A percentile compares a stretch with the other conserved stretches of the same genome.
phyloP scores from a whole-genome alignment of 345 rosid genomes.

The Alliaria petiolata region DNA sequence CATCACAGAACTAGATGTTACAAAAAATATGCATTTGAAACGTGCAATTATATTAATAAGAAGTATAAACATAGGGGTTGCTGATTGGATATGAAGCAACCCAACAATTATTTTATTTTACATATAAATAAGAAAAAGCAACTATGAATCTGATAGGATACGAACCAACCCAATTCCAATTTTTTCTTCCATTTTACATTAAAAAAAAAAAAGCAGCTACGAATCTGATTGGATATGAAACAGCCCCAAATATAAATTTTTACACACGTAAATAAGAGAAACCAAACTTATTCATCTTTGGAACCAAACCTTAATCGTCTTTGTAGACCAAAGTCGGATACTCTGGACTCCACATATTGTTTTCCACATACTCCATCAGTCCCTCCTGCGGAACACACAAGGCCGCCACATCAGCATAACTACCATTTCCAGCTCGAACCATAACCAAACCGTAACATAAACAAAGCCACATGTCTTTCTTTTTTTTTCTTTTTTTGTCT shows the following conservation, averaged over 20 bases:
- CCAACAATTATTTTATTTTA: neutral
- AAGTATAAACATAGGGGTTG: neutral
- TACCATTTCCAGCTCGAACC: no score
- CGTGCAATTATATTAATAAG: no score
- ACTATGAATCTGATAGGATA: neutral
- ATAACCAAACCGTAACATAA: no score
- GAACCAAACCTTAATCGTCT: neutral
- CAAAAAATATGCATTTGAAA: no score
- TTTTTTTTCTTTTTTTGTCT: no score
- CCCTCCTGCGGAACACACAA: conserved; percentile 50
- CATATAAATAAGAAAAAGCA: neutral
- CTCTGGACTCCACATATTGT: conserved; percentile 91
- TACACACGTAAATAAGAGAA: conserved; percentile 4
- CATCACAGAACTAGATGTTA: no score
- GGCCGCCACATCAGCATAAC: no score
- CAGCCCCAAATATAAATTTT: neutral
- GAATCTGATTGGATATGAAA: neutral
- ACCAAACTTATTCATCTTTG: neutral
- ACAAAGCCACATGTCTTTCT: no score
- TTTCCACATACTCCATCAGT: conserved; percentile 56
- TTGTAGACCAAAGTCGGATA: conserved; percentile 42
- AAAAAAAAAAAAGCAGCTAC: neutral
- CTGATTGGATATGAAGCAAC: neutral
- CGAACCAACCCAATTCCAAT: neutral
- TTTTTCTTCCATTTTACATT: neutral